Percentiles rank a stretch among this genome's conserved stretches.
phyloP scores from a whole-genome alignment of 345 rosid species.

The Boechera stricta region DNA sequence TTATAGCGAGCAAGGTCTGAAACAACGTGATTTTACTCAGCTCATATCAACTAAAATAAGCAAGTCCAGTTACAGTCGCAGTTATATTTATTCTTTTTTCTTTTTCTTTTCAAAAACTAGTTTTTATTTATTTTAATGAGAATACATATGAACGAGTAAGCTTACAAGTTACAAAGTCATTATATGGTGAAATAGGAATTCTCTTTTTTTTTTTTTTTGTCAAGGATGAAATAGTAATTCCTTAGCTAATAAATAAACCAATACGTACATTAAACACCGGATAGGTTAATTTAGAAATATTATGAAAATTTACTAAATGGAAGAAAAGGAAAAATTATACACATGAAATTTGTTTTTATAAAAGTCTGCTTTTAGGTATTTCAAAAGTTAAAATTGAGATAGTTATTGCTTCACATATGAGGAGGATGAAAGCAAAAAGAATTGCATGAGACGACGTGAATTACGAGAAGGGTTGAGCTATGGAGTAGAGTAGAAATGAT shows the following conservation, averaged over 20 bases:
- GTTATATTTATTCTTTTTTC: constrained; percentile 30
- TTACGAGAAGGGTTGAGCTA: constrained; percentile 38
- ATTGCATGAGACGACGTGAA: constrained; percentile 40
- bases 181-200: background rate
- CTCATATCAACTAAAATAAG: constrained; percentile 48
- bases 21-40: constrained; percentile 38
- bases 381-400: background rate
- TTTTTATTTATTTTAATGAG: background rate
- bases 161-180: background rate
- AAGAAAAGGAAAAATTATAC: no score
- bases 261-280: no score
- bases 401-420: constrained; percentile 14
- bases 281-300: no score
- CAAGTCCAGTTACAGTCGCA: constrained; percentile 46
- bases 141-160: background rate
- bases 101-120: background rate
- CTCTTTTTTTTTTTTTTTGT: no score
- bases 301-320: no score
- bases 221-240: background rate
- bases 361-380: background rate
- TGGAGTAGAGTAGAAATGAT: constrained; percentile 58
- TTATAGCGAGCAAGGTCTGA: constrained; percentile 48
- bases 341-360: no score
- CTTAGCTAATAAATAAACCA: background rate
- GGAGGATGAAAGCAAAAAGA: constrained; percentile 35